Base-by-base conservation (phyloP, 257 asterid species). In the Plectranthus barbatus region DNA sequence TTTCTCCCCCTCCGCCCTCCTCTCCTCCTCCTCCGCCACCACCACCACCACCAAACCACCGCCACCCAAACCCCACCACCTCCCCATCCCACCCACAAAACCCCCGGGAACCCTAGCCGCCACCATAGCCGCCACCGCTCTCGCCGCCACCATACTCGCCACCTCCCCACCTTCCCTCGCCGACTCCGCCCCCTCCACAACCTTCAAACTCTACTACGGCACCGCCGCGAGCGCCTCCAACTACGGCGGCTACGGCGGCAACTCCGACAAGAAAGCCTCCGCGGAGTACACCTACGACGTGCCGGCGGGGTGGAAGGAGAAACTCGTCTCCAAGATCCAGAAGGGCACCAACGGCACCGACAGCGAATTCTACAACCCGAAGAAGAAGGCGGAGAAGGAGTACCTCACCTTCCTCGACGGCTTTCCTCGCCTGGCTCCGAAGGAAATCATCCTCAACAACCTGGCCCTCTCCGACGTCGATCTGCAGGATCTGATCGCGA, bases 271-370 rank as follows among this genome's bases (percentile, higher is more conserved):
- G 75, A 89, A 86, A 60, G 71, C 97, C 31, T 79, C 97, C 5
- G 99, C 97, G 2, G 99, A 92, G 80, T 92, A 92, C 89, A 73
- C 64, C 10, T 92, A 89, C 73, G 99, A 86, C 41, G 99, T 92
- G 21, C 97, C 97, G 0, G 86, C 80, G 0, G 97, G 99, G 14
- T 92, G 99, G 99, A 92, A 92, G 60, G 99, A 89, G 70, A 74
- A 78, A 48, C 72, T 67, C 3, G 90, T 92, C 5, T 83, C 99
- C 3, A 89, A 89, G 68, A 77, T 87, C 0, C 93, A 83, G 73
- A 92, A 92, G 79, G 99, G 99, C 0, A 89, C 99, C 0, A 89
- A 92, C 67, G 99, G 99, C 0, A 92, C 97, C 0, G 99, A 89
- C 55, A 86, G 95, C 12, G 99, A n/a, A n/a, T n/a, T n/a, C n/a